Percentiles rank a stretch among this genome's conserved stretches.
These are phyloP conservation scores for Neurospora sp. DNA, from an alignment of 495 filamentous ascomycete species.

Conservation along the genomic window DNA sequence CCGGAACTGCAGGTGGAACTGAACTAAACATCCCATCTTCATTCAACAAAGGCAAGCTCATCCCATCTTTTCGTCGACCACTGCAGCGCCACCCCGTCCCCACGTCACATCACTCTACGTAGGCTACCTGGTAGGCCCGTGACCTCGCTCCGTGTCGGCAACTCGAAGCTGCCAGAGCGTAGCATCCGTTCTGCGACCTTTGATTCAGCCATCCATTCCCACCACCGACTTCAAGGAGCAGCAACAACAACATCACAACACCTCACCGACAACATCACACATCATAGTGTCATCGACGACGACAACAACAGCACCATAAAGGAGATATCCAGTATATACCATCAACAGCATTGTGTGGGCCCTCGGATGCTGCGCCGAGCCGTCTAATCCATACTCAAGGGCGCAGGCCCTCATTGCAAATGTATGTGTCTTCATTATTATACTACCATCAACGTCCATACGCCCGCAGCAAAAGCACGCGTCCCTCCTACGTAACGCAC, in stretches of 20 bases:
- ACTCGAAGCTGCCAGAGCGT: background rate
- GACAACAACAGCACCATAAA: background rate
- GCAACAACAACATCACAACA: background rate
- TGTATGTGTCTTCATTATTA: background rate
- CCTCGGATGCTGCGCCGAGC: background rate
- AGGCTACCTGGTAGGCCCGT: background rate
- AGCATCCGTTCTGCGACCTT: background rate
- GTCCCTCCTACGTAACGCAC: background rate
- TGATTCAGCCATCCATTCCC: background rate
- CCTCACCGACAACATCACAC: background rate
- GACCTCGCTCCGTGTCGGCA: background rate
- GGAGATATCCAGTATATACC: background rate
- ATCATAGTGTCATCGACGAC: background rate
- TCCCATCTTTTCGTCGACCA: background rate
- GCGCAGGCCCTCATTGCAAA: background rate
- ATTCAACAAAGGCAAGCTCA: background rate
- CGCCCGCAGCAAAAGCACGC: background rate
- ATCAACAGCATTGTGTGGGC: background rate
- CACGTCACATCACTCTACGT: background rate
- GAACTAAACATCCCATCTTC: background rate
- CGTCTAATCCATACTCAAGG: background rate
- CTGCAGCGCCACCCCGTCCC: background rate
- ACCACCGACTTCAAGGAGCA: background rate
- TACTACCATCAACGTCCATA: background rate
- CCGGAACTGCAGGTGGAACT: background rate